These are phyloP conservation scores for Penicillium sp. DNA, from an alignment of 2,329 filamentous ascomycete species.

Conservation along the genomic window DNA sequence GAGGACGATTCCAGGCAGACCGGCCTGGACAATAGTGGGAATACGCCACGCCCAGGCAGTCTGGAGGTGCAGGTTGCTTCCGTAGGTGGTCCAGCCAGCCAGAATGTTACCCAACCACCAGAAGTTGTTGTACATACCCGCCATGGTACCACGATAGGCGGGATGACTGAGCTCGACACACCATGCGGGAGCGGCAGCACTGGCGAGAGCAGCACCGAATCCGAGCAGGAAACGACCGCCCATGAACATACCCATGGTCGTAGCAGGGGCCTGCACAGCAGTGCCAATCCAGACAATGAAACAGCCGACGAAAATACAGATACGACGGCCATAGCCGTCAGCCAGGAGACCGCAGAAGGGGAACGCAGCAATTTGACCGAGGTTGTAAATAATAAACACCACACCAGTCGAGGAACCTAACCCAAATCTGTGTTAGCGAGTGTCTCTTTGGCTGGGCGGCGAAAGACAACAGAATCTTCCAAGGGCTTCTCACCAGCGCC, in stretches of 20 bases:
- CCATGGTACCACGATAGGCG: constrained; percentile 54
- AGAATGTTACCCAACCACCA: constrained; percentile 48
- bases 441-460: neutral
- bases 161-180: constrained; percentile 59
- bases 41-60: constrained; percentile 24
- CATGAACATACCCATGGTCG: constrained; percentile 43
- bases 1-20: constrained; percentile 2
- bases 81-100: constrained; percentile 31
- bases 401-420: neutral
- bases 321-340: constrained; percentile 1
- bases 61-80: constrained; percentile 6
- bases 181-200: constrained; percentile 57
- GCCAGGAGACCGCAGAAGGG: neutral
- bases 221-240: constrained; percentile 50
- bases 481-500: neutral
- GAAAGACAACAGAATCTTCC: neutral
- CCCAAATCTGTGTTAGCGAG: neutral
- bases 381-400: constrained; percentile 2
- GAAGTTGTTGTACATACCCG: constrained; percentile 51
- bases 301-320: constrained; percentile 3
- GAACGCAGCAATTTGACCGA: neutral
- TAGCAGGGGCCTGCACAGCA: constrained; percentile 11
- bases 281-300: constrained; percentile 1
- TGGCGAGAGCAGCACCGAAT: constrained; percentile 55
- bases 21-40: constrained; percentile 11